Conservation (phyloP, 345 rosid species). For the Euphorbia tirucalli region DNA sequence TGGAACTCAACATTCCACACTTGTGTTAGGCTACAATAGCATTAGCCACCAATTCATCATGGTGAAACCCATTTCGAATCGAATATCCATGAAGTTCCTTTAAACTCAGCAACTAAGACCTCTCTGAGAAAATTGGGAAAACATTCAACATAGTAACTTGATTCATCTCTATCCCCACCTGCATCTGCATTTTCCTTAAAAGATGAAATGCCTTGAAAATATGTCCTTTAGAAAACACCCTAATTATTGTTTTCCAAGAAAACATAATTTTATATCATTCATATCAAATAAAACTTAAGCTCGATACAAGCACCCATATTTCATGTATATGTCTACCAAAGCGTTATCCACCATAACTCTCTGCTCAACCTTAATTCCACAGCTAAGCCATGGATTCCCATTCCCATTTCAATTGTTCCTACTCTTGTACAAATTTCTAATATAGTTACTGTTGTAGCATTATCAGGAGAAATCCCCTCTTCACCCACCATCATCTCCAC, state of each 20-base stretch:
- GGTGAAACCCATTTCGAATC: constrained; percentile 42
- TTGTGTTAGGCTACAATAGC: constrained; percentile 58
- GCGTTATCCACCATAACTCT: constrained; percentile 54
- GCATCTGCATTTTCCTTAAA: constrained; percentile 44
- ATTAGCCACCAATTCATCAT: constrained; percentile 48
- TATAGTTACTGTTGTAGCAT: constrained; percentile 46
- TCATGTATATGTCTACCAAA: constrained; percentile 57
- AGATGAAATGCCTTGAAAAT: constrained; percentile 32
- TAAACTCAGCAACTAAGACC: constrained; percentile 35
- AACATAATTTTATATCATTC: constrained; percentile 45
- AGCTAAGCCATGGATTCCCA: constrained; percentile 51
- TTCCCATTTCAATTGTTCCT: constrained; percentile 41
- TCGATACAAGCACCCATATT: constrained; percentile 47
- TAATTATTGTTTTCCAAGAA: constrained; percentile 62
- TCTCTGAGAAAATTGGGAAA: constrained; percentile 38
- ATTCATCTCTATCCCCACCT: constrained; percentile 32
- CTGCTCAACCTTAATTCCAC: constrained; percentile 47
- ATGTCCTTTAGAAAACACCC: constrained; percentile 44
- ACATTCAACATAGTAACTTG: constrained; percentile 53
- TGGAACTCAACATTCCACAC: constrained; percentile 35
- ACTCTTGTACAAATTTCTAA: constrained; percentile 53
- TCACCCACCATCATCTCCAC: constrained; percentile 43
- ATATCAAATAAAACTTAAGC: constrained; percentile 44
- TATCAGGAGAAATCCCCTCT: constrained; percentile 44
- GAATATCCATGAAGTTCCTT: constrained; percentile 68